These are phyloP conservation scores for Limonium bicolor DNA, from an alignment of 148 eudicot genomes.

Conservation along the genomic window DNA sequence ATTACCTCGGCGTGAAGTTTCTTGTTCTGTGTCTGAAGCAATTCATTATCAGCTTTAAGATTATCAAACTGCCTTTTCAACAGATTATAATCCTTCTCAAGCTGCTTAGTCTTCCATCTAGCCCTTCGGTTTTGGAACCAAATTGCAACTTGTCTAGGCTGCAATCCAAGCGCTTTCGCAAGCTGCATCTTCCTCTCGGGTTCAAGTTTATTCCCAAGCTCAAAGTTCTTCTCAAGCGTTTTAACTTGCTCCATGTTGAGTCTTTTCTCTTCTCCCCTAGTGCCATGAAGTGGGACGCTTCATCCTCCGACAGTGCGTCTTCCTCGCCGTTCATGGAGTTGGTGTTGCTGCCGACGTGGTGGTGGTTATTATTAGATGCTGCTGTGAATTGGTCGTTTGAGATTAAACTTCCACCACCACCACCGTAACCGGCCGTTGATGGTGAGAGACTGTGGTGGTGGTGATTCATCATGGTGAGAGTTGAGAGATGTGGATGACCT, in stretches of 20 bases:
- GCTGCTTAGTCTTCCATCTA: constrained; percentile 76
- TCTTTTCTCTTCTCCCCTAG: constrained; percentile 73
- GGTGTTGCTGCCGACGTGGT: too few relatives aligned
- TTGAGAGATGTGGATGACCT: background rate
- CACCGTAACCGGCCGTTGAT: background rate
- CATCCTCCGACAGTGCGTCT: constrained; percentile 49
- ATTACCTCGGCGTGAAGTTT: constrained; percentile 59
- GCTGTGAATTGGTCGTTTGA: too few relatives aligned
- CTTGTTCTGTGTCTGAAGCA: constrained; percentile 47
- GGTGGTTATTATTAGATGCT: constrained; percentile 1
- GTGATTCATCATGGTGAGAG: constrained; percentile 3
- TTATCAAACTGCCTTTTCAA: constrained; percentile 58
- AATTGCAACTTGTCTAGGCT: constrained; percentile 69
- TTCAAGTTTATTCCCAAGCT: constrained; percentile 58
- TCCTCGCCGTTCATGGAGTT: too few relatives aligned
- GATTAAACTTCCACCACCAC: background rate
- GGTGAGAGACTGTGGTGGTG: background rate
- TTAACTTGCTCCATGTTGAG: constrained; percentile 66
- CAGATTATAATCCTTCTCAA: constrained; percentile 56
- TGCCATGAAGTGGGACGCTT: constrained; percentile 31
- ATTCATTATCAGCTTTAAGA: constrained; percentile 59
- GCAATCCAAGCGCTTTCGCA: constrained; percentile 56
- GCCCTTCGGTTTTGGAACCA: constrained; percentile 89
- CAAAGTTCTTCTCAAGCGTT: constrained; percentile 71
- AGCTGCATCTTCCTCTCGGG: constrained; percentile 64